Base-by-base conservation (phyloP, 2,329 filamentous ascomycete genomes). In the Neonectria magnoliae region DNA sequence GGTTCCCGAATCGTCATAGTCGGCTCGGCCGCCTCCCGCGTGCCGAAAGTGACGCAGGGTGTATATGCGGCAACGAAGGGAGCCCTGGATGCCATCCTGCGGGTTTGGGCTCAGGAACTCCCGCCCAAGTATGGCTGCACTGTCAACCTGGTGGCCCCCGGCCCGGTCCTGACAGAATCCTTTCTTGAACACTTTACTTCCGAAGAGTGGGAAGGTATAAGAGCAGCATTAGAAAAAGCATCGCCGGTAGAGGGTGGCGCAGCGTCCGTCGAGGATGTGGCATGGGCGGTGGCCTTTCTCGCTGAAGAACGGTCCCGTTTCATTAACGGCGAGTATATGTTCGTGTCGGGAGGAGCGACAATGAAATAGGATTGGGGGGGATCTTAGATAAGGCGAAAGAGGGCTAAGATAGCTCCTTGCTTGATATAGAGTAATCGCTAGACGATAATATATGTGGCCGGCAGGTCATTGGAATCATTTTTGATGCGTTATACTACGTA, bases 301-400 rank as follows among this genome's bases (percentile, higher is more conserved):
- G 53, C 60, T 2, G 60, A 62, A 25, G 60, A 62, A 27, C 25
- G 60, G 13, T 62, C 60, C 14, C 53, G 60, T 10, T 62, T 62
- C 22, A 62, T 62, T 9, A 62, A 62, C 16, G 60, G 60, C 2
- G 53, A 62, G 14, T 62, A 42, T 18, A 62, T 62, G 60, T 50
- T 57, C 20, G 36, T 62, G 7, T 45, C 53, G 8, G 60, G 60
- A 53, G 60, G 60, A 20, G n/a, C 47, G 9, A 45, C 47, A 33
- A 62, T 62, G 53, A 38, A 25, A 36, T 58, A 42, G 27, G 27
- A 27, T 7, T 5, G 4, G 27, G 8, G 4, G 27, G 27, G 27
- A 27, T 7, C 27, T 27, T 27, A 3, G 8, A 27, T 27, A 27
- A 27, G 27, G 4, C 27, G 27, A 27, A 27, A 27, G 4, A 7